Base-by-base conservation (phyloP, 768 basidiomycete genomes). In the Mycena sanguinolenta region DNA sequence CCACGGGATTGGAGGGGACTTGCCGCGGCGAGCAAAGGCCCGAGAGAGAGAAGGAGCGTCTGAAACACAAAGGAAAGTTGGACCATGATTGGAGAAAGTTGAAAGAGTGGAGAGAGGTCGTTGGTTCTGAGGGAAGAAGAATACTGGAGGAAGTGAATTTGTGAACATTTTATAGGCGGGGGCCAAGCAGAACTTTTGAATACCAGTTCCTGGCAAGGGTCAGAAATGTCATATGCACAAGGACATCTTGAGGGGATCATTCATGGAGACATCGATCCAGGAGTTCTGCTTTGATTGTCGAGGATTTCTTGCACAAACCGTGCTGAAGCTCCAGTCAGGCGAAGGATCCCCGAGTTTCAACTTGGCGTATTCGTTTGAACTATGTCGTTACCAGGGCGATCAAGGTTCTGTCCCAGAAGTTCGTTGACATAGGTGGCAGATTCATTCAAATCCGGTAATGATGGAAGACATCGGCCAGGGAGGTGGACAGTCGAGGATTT, bases 11-110 rank as follows among this genome's bases (percentile, higher is more conserved):
- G 46, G 19, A 49, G n/a, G n/a, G 46, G 46, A n/a, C 46, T 49
- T 23, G 46, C 46, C n/a, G 21, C 17, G 21, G 21, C n/a, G n/a
- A 49, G 46, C 19, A 49, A 8, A n/a, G 46, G n/a, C n/a, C n/a
- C 19, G n/a, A 49, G 46, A n/a, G n/a, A 23, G 46, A 49, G 46
- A 49, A 49, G 46, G 46, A 49, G 46, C 46, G 46, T 49, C n/a
- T 49, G n/a, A n/a, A 49, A 23, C 46, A 49, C 23, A 23, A 49
- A 49, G 7, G 46, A 49, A 49, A 49, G 46, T 19, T 49, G 46
- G 2, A 49, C n/a, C 46, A 49, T 49, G 46, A 49, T 49, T 49
- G n/a, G n/a, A 49, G 6, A 23, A 23, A 8, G 46, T 17, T 19
- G 12, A 49, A 23, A 49, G 17, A 49, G 46, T n/a, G n/a, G n/a